Base-by-base conservation (phyloP, 2,329 filamentous ascomycete genomes). In the Cadophora malorum region DNA sequence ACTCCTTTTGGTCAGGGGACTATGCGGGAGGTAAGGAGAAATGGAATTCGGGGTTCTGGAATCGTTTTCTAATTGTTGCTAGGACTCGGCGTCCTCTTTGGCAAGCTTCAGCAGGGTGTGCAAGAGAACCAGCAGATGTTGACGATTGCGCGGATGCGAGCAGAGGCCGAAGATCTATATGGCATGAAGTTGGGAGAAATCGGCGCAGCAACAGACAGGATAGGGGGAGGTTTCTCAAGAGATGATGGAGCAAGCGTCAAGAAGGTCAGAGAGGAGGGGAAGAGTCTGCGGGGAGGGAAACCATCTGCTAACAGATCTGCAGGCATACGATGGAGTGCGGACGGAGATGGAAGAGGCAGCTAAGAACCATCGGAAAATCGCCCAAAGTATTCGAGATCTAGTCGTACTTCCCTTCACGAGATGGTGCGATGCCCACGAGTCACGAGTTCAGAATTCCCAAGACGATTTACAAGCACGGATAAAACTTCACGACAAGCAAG, bases 1-100 rank as follows among this genome's bases (percentile, higher is more conserved):
- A 95, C 82, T 97, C 94, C 62, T 98, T 99, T 83, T 99, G 96
- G 96, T 97, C 96, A 70, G 88, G 89, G 79, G 96, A 99, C 86
- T 98, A 98, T 85, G 95, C 95, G 79, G 94, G 92, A 84, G 94
- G 91, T 92, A 83, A 79, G 68, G 33, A 47, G 8, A 53, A 38
- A 16, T 5, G n/a, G 5, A 45, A 25, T 21, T 9, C 86, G 7
- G 21, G n/a, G 35, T 14, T 19, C 21, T 25, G 21, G n/a, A 25
- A 59, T 25, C 35, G 25, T 14, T 28, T 6, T 59, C 56, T 59
- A 59, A 59, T 45, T 28, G 35, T 25, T 25, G 45, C n/a, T 41
- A 90, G 89, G 96, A 71, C 88, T 99, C 73, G 94, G 95, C 65
- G 94, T 98, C 72, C 87, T 99, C 72, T 99, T 98, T 78, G 90